Conservation (phyloP, 768 basidiomycete species). For the Russula sp. region DNA sequence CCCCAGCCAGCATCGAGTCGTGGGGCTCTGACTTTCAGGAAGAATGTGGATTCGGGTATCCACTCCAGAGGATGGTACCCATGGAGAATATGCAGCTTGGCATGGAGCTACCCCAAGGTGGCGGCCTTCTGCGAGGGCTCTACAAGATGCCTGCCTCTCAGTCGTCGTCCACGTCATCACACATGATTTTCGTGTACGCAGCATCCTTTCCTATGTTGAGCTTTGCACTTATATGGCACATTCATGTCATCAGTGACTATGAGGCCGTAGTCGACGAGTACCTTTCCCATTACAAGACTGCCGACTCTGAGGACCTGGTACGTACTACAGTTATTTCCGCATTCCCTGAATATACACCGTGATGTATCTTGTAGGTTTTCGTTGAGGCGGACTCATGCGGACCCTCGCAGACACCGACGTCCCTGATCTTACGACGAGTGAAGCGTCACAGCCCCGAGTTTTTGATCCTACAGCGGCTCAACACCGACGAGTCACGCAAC, state of each 20-base stretch:
- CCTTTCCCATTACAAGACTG: slow-evolving; percentile 8
- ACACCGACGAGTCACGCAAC: slow-evolving; percentile 35
- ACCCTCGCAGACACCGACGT: neutral
- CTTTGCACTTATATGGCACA: neutral
- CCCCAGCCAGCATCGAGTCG: neutral
- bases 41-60: slow-evolving; percentile 12
- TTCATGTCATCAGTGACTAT: slow-evolving; percentile 7
- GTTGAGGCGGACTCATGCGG: slow-evolving; percentile 6
- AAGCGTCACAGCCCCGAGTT: slow-evolving; percentile 28
- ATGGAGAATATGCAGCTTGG: slow-evolving; percentile 3
- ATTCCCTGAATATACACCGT: too few relatives aligned
- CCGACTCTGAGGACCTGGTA: slow-evolving; percentile 11
- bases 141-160: slow-evolving; percentile 12
- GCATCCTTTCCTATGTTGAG: too few relatives aligned
- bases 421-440: slow-evolving; percentile 15
- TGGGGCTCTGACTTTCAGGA: slow-evolving; percentile 1
- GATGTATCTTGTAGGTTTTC: neutral
- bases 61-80: slow-evolving; percentile 18
- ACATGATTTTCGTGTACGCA: slow-evolving; percentile 15
- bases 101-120: neutral
- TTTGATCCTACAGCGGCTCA: slow-evolving; percentile 37
- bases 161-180: slow-evolving; percentile 18
- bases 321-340: neutral
- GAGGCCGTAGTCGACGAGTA: slow-evolving; percentile 21
- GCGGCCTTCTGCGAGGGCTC: neutral